phyloP scores from a whole-genome alignment of 306 rosid species.

The Trifolium pratense region DNA sequence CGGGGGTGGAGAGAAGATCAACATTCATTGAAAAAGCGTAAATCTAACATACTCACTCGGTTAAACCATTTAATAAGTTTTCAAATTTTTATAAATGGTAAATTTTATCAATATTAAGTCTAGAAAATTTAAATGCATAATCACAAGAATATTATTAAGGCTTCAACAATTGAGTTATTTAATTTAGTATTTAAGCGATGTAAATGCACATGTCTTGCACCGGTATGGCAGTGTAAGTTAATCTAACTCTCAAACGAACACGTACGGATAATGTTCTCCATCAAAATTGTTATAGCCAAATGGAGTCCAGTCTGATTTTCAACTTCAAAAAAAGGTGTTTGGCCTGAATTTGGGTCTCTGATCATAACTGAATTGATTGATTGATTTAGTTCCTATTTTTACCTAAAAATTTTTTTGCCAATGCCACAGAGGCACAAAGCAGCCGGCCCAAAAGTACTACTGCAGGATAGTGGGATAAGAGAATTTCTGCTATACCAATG shows the following conservation, averaged over 20 bases:
- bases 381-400: neutral
- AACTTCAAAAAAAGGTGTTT: neutral
- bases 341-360: neutral
- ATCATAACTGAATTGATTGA: slow-evolving; percentile 3
- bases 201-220: slow-evolving; percentile 4
- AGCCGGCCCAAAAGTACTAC: neutral
- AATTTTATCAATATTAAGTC: too few species aligned
- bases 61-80: neutral
- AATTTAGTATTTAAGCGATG: neutral
- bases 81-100: neutral
- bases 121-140: slow-evolving; percentile 11
- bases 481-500: neutral
- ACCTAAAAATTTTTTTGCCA: neutral
- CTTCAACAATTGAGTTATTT: neutral
- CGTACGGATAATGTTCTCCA: neutral
- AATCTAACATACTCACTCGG: neutral
- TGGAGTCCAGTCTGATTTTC: neutral
- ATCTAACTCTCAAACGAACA: neutral
- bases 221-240: neutral
- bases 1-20: neutral
- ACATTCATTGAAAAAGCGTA: neutral
- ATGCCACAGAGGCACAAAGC: neutral
- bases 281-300: neutral
- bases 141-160: neutral
- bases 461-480: neutral